Evolutionary conservation across 106 monocot genomes (phyloP), one percentile per base, ranked within the genome.

Genomic region (Dioscorea zingiberensis): DNA sequence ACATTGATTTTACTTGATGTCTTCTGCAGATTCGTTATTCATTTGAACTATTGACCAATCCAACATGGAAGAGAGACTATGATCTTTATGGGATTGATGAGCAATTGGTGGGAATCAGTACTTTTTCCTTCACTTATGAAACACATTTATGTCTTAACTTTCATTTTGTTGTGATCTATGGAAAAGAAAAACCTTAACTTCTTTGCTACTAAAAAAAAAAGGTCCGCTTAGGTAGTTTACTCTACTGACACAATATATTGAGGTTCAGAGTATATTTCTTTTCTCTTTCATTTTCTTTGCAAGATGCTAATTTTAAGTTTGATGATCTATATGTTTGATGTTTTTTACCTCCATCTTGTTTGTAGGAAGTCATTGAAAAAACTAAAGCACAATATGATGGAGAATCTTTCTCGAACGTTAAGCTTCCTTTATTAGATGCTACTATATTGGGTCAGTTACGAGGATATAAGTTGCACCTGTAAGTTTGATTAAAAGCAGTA

Each of bases 21-120:
- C 64, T 47, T 27, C 8, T 85, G 70, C 77, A 97, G 97, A 73
- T 82, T 62, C 88, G 88, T 51, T 88, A 97, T 85, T 85, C 91
- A 57, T 92, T 73, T 72, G 97, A 97, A 44, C 64, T 97, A n/a
- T 79, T 92, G 75, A 80, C 77, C 21, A 81, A 91, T 85, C 92
- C 88, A 25, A 14, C 80, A 54, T 85, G 80, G 85, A 97, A 97
- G 76, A 85, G 88, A 76, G 85, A 97, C 56, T 97, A 97, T 75
- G 97, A 97, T 48, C 64, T 69, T 59, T 97, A 92, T 56, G 70
- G 81, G 49, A 79, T 97, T 69, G 97, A 97, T 67, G 92, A 97
- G 44, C 85, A 97, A 2, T 58, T 59, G 82, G 97, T 97, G 57
- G 74, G 83, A 47, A 28, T 44, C 47, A 55, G 9, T 67, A 68